Conservation (phyloP, 345 rosid species). For the Citrus trifoliata region DNA sequence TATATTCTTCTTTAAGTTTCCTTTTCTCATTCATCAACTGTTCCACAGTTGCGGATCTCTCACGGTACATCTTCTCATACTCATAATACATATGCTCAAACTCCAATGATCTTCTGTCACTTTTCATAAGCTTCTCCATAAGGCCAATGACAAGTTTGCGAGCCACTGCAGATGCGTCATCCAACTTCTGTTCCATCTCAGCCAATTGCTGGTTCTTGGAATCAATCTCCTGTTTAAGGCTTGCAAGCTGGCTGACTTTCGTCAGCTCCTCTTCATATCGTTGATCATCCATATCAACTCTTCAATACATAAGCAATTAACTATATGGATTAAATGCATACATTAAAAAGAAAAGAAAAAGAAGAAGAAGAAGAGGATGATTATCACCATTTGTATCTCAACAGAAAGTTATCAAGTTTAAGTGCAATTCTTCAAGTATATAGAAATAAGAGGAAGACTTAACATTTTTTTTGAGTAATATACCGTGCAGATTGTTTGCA, state of each 20-base stretch:
- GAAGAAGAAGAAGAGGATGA: neutral
- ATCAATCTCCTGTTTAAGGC: conserved; percentile 15
- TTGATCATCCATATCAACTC: neutral
- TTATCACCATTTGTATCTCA: neutral
- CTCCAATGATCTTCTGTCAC: neutral
- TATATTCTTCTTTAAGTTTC: neutral
- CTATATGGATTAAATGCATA: neutral
- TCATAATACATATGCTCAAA: neutral
- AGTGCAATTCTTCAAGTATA: neutral
- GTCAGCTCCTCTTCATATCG: conserved; percentile 6
- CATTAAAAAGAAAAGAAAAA: neutral
- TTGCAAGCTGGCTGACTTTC: conserved; percentile 6
- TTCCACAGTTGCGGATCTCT: neutral
- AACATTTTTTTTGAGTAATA: neutral
- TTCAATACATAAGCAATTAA: neutral
- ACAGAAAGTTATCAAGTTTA: neutral
- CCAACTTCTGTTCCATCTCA: neutral
- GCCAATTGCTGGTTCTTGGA: conserved; percentile 13
- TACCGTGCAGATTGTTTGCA: no score
- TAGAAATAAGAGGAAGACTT: neutral
- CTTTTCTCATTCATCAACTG: conserved; percentile 10
- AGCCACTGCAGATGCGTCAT: neutral
- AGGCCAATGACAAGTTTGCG: conserved; percentile 2
- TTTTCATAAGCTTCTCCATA: neutral
- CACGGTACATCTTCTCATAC: neutral